Evolutionary conservation across 2,329 filamentous ascomycete species (phyloP).

Genomic region (Aplosporella prunicola): DNA sequence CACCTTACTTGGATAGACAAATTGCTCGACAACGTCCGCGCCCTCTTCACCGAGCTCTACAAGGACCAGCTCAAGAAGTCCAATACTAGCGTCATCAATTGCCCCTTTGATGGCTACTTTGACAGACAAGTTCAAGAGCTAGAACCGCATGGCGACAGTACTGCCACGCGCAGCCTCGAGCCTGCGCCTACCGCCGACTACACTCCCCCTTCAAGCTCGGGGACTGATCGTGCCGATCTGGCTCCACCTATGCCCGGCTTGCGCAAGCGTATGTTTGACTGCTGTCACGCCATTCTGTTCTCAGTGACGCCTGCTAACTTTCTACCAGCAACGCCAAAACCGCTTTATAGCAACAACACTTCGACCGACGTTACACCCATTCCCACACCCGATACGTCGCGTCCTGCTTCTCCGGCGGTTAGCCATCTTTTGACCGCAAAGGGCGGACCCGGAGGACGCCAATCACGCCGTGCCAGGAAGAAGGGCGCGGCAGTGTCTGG

Average conservation of each 20-base stretch:
- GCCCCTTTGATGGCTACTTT: conserved; percentile 84
- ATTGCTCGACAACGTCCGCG: conserved; percentile 87
- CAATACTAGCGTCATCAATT: conserved; percentile 68
- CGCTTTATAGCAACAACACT: conserved; percentile 24
- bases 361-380: conserved; percentile 63
- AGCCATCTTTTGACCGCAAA: conserved; percentile 64
- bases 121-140: conserved; percentile 84
- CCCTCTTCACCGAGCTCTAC: conserved; percentile 84
- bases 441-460: conserved; percentile 57
- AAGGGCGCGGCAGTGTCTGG: conserved; percentile 45
- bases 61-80: conserved; percentile 75
- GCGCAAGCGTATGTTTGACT: conserved; percentile 41
- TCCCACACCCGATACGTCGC: conserved; percentile 63
- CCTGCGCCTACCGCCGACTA: conserved; percentile 34
- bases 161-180: conserved; percentile 12
- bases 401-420: conserved; percentile 64
- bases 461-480: conserved; percentile 73
- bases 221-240: conserved; percentile 40
- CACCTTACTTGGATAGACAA: conserved; percentile 97
- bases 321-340: conserved; percentile 17
- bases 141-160: conserved; percentile 45
- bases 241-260: conserved; percentile 45
- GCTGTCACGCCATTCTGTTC: conserved; percentile 52
- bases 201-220: conserved; percentile 42
- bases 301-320: not conserved